These are phyloP conservation scores for Sclerotinia minor DNA, from an alignment of 2,329 filamentous ascomycete genomes.

Conservation along the genomic window DNA sequence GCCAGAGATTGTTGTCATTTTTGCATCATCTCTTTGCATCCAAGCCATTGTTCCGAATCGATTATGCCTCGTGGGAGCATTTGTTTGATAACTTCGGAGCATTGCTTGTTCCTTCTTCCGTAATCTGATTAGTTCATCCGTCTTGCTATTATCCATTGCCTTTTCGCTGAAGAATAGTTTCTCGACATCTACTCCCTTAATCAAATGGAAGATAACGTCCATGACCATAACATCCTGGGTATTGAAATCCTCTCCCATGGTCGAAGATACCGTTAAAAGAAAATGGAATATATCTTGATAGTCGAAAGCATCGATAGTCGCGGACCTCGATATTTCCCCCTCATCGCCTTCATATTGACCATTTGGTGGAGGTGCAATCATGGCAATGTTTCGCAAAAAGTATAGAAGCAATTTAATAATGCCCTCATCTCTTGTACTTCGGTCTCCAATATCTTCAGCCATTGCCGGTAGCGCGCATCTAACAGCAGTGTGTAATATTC, in stretches of 20 bases:
- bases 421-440: slow-evolving; percentile 78
- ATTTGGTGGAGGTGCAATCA: slow-evolving; percentile 74
- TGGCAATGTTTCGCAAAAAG: slow-evolving; percentile 83
- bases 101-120: slow-evolving; percentile 84
- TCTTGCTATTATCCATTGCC: slow-evolving; percentile 67
- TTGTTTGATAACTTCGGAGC: slow-evolving; percentile 72
- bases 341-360: slow-evolving; percentile 83
- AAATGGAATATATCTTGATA: slow-evolving; percentile 88
- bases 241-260: slow-evolving; percentile 90
- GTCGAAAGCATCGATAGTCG: slow-evolving; percentile 84
- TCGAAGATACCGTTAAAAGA: slow-evolving; percentile 82
- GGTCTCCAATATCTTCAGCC: slow-evolving; percentile 73
- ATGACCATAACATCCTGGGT: slow-evolving; percentile 86
- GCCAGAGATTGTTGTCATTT: slow-evolving; percentile 82
- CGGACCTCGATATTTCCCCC: slow-evolving; percentile 81
- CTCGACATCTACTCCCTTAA: slow-evolving; percentile 83
- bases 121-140: slow-evolving; percentile 70
- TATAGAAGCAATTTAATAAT: slow-evolving; percentile 90
- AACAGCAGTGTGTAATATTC: slow-evolving; percentile 78
- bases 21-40: slow-evolving; percentile 84
- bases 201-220: slow-evolving; percentile 87
- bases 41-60: slow-evolving; percentile 97
- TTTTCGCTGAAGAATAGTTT: slow-evolving; percentile 83
- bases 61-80: slow-evolving; percentile 83
- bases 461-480: slow-evolving; percentile 83